These are phyloP conservation scores for Sindora glabra DNA, from an alignment of 306 rosid species.

Conservation along the genomic window DNA sequence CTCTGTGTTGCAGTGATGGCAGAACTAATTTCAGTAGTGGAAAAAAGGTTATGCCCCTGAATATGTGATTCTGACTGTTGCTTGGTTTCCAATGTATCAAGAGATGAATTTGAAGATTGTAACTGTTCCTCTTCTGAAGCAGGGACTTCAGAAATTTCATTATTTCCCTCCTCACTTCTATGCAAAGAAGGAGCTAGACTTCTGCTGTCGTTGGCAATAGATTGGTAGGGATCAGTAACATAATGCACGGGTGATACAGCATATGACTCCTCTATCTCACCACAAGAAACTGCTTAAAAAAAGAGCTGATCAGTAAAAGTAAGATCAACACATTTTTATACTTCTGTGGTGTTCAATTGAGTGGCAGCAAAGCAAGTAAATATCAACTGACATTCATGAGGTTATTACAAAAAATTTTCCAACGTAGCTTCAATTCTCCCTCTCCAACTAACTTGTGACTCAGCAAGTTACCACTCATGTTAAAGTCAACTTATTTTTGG, in stretches of 20 bases:
- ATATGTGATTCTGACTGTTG: neutral
- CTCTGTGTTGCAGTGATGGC: conserved; percentile 50
- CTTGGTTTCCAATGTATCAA: conserved; percentile 16
- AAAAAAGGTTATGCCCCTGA: conserved; percentile 11
- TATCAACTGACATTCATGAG: neutral
- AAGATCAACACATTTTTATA: neutral
- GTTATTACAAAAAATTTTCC: neutral
- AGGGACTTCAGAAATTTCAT: conserved; percentile 10
- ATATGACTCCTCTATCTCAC: conserved; percentile 18
- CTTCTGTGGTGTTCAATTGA: neutral
- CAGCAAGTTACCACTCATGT: neutral
- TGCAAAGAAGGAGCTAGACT: conserved; percentile 8
- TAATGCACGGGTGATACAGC: conserved; percentile 20
- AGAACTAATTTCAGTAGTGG: conserved; percentile 31
- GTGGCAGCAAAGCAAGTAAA: neutral
- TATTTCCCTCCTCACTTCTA: neutral
- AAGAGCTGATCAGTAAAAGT: neutral
- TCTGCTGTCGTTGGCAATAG: conserved; percentile 7
- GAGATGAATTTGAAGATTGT: conserved; percentile 12
- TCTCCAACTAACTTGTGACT: neutral
- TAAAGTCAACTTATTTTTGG: too few relatives aligned
- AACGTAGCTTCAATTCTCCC: neutral
- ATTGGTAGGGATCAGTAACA: conserved; percentile 1
- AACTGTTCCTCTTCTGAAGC: conserved; percentile 23
- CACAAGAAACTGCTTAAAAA: conserved; percentile 31